Percentiles rank a stretch among this genome's conserved stretches.
phyloP scores from a whole-genome alignment of 257 asterid genomes.

The Anisodus tanguticus region DNA sequence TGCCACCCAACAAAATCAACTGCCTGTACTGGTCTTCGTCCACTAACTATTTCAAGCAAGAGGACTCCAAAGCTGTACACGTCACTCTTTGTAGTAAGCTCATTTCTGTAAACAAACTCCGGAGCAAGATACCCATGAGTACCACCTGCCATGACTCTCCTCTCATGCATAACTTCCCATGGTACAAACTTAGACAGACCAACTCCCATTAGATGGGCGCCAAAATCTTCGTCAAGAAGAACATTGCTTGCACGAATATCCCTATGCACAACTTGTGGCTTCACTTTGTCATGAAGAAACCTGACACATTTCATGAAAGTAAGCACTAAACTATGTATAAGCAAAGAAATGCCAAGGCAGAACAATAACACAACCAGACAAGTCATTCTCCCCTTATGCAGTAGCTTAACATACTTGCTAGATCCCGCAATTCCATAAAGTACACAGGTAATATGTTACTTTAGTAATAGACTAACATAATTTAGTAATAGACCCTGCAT shows the following conservation, averaged over 20 bases:
- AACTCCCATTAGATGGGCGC: slow-evolving; percentile 96
- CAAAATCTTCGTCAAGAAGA: slow-evolving; percentile 92
- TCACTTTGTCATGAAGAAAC: slow-evolving; percentile 97
- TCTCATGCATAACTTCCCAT: slow-evolving; percentile 97
- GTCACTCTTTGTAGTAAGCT: slow-evolving; percentile 95
- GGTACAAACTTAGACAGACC: slow-evolving; percentile 95
- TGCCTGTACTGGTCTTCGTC: slow-evolving; percentile 94
- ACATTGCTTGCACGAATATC: slow-evolving; percentile 94
- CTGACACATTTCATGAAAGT: slow-evolving; percentile 44
- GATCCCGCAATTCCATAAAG: background rate
- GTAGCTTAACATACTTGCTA: slow-evolving; percentile 14
- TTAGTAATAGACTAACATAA: background rate
- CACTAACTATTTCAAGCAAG: slow-evolving; percentile 85
- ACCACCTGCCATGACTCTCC: slow-evolving; percentile 97
- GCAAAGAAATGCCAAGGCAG: background rate
- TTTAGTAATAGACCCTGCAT: background rate
- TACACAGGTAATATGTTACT: background rate
- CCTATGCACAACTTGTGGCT: slow-evolving; percentile 97
- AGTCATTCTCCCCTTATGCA: slow-evolving; percentile 5
- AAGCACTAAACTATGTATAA: background rate
- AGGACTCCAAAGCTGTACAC: slow-evolving; percentile 98
- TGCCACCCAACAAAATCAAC: slow-evolving; percentile 97
- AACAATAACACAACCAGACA: slow-evolving; percentile 13
- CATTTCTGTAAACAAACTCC: slow-evolving; percentile 89
- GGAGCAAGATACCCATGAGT: slow-evolving; percentile 99